These are phyloP conservation scores for Volvox reticuliferus DNA, from an alignment of 139 green algal genomes.

Conservation along the genomic window DNA sequence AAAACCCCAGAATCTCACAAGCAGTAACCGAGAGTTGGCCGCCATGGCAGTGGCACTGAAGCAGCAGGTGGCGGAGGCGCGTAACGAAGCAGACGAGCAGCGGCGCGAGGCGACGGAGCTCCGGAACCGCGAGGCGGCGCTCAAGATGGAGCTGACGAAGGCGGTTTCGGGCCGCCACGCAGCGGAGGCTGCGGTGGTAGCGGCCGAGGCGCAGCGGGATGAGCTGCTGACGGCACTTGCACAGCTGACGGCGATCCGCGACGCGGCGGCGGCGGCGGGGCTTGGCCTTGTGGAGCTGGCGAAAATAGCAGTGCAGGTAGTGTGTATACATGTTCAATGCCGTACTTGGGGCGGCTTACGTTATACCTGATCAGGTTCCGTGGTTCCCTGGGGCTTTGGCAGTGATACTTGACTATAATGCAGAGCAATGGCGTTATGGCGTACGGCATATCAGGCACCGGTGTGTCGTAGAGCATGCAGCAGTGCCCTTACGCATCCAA, in stretches of 20 bases:
- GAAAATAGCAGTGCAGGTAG: constrained; percentile 12
- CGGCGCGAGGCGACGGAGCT: not conserved
- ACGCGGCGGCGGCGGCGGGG: constrained; percentile 15
- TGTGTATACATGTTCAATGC: no score
- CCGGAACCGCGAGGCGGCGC: not conserved
- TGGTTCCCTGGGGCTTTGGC: no score
- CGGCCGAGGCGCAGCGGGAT: constrained; percentile 6
- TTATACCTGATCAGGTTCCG: no score
- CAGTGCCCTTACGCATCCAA: no score
- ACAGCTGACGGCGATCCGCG: not conserved
- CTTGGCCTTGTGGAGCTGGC: constrained; percentile 22
- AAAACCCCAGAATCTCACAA: not conserved
- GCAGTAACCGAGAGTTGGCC: constrained; percentile 2
- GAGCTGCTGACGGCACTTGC: not conserved
- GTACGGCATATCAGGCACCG: no score
- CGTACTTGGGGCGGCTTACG: no score
- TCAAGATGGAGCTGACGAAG: not conserved
- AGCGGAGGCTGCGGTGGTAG: not conserved
- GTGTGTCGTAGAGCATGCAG: no score
- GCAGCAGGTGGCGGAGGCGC: not conserved
- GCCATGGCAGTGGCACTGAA: not conserved
- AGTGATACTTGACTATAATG: no score
- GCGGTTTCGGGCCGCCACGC: not conserved
- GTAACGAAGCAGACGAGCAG: no score
- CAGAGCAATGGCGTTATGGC: no score